Base-by-base conservation (phyloP, 2,329 filamentous ascomycete species). In the Cylindrodendrum hubeiense region DNA sequence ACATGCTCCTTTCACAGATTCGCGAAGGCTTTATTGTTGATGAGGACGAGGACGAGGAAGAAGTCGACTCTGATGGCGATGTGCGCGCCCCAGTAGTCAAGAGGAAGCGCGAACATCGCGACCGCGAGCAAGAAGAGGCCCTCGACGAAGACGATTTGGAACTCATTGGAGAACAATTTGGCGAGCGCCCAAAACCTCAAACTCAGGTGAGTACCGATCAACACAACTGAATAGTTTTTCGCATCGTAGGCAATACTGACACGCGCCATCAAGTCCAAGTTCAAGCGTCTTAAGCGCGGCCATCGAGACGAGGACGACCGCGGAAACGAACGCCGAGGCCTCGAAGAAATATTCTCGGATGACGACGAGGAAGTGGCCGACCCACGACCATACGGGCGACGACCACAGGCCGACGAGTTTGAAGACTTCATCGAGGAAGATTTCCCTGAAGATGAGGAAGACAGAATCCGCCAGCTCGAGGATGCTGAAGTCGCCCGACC, bases 361-460 rank as follows among this genome's bases (percentile, higher is more conserved):
- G 95, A 98, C 57, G 95, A 98, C 67, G 95, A 97, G 59, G 90
- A 92, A 19, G 89, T 87, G 62, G 86, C 67, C 59, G 87, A 89
- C 6, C 85, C 87, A 41, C 81, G 85, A 62, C 78, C 79, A 3
- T 88, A 87, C 63, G 81, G 80, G 34, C 81, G 87, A 67, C 87
- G 92, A 63, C 85, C 85, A 37, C 84, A 88, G 66, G 88, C 88
- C 50, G 93, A 97, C 78, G 94, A 97, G 75, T 93, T 97, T 79
- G 94, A 94, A 66, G 95, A 95, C 78, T 99, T 99, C 80, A 99
- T 99, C 76, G 95, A 98, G 78, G 94, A 98, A 74, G 96, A 98
- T 74, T 95, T 94, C 67, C 93, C 94, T 53, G 93, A 94, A 53
- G 94, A 97, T 70, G 94, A 97, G 68, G 91, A 92, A 66, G 93